Base-by-base conservation (phyloP, 2,329 filamentous ascomycete species). In the Coniochaeta prunicola region DNA sequence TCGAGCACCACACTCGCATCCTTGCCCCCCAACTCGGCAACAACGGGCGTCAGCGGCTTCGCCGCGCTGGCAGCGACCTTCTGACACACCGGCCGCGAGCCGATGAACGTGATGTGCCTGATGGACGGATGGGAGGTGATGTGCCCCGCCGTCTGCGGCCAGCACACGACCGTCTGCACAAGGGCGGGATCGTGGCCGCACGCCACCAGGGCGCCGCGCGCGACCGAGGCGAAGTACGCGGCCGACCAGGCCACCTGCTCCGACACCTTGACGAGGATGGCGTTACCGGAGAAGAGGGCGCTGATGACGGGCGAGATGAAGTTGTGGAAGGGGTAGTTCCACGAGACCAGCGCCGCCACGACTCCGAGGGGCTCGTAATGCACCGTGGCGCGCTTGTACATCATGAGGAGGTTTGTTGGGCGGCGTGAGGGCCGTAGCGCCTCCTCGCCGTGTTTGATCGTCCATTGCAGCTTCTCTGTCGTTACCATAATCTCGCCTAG, bases 281-380 rank as follows among this genome's bases (percentile, higher is more conserved):
- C 91, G 70, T 97, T 97, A 53, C 94, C 94, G 15, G 92, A 82
- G 71, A 97, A 97, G 56, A 97, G 82, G 17, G 90, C 87, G 64
- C 90, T 92, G 70, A 97, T 96, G 64, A 97, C 83, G 15, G 93
- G 94, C 0, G 90, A 91, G 53, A 97, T 84, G 63, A 97, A 80
- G 74, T 99, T 99, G 77, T 99, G 94, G 74, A 97, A 96, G 50
- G 91, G 87, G 71, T 92, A 97, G 77, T 99, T 99, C 94, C 94
- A 99, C 70, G 90, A 94, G 48, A 99, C 91, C 57, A 93, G 88
- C 19, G 94, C 93, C 12, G 91, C 88, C 6, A 99, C 90, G 36
- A 99, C 91, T 17, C 94, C 94, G 21, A 97, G 78, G 15, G 94
- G 93, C 74, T 99, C 92, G 73, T 96, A 99, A 56, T 83, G 78